Evolutionary conservation across 129 eudicot species (phyloP).

Genomic region (Silybum marianum): DNA sequence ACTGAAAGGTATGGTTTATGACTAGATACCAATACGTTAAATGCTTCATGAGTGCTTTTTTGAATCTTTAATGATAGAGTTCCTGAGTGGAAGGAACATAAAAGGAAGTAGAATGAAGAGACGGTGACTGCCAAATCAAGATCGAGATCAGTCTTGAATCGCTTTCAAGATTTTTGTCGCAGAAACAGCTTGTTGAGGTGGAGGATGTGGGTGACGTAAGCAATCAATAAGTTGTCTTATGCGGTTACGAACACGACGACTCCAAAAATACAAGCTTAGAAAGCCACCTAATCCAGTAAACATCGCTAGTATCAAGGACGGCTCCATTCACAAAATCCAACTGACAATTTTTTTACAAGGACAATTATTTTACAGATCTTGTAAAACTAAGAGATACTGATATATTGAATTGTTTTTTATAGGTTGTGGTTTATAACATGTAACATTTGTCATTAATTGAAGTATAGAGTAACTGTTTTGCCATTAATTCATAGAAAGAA

Average conservation of each 20-base stretch:
- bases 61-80: neutral
- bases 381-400: neutral
- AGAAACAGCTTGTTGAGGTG: conserved; percentile 25
- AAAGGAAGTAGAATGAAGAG: neutral
- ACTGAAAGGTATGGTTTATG: neutral
- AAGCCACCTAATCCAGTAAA: conserved; percentile 43
- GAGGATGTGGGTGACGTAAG: conserved; percentile 43
- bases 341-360: neutral
- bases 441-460: neutral
- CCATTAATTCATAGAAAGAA: neutral
- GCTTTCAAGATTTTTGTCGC: conserved; percentile 29
- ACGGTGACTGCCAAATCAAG: neutral
- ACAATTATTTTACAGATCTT: neutral
- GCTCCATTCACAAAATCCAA: conserved; percentile 23
- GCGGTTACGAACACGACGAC: conserved; percentile 30
- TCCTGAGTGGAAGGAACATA: neutral
- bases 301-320: conserved; percentile 24
- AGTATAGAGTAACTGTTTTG: neutral
- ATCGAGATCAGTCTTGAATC: conserved; percentile 12
- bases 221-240: conserved; percentile 36
- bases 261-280: conserved; percentile 34
- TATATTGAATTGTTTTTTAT: neutral
- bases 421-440: neutral
- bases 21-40: conserved; percentile 1
- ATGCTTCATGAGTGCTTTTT: neutral